Evolutionary conservation across 805 yeast species (phyloP).

Genomic region (Teunomyces pallodes): DNA sequence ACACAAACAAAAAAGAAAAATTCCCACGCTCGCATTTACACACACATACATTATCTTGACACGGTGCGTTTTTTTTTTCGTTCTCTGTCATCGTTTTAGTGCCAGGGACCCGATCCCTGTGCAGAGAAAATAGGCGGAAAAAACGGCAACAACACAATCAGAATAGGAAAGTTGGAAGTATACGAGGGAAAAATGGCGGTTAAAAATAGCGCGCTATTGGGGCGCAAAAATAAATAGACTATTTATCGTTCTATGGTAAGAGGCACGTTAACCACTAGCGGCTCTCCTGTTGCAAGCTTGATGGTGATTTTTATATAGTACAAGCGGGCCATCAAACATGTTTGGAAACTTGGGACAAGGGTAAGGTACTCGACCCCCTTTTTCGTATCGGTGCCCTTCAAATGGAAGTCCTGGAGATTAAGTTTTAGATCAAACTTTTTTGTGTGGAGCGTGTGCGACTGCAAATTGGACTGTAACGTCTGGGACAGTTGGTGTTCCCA

Average conservation of each 20-base stretch:
- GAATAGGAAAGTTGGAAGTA: too few species aligned
- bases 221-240: not conserved
- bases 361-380: conserved; percentile 28
- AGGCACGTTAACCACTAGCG: conserved; percentile 35
- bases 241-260: conserved; percentile 21
- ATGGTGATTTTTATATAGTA: conserved; percentile 34
- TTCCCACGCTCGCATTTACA: too few species aligned
- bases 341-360: conserved; percentile 40
- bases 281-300: conserved; percentile 28
- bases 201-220: not conserved
- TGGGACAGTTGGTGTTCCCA: conserved; percentile 22
- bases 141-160: too few species aligned
- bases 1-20: too few species aligned
- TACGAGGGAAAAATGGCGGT: too few species aligned
- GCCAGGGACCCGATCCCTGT: too few species aligned
- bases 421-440: conserved; percentile 29
- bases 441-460: conserved; percentile 17
- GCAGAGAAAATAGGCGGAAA: too few species aligned
- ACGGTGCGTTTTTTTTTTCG: too few species aligned
- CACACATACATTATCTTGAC: too few species aligned
- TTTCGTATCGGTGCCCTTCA: conserved; percentile 23
- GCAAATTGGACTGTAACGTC: not conserved
- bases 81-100: too few species aligned
- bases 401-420: conserved; percentile 26
- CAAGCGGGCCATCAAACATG: conserved; percentile 33